phyloP scores from a whole-genome alignment of 768 basidiomycete species.

The Strobilomyces confusus region DNA sequence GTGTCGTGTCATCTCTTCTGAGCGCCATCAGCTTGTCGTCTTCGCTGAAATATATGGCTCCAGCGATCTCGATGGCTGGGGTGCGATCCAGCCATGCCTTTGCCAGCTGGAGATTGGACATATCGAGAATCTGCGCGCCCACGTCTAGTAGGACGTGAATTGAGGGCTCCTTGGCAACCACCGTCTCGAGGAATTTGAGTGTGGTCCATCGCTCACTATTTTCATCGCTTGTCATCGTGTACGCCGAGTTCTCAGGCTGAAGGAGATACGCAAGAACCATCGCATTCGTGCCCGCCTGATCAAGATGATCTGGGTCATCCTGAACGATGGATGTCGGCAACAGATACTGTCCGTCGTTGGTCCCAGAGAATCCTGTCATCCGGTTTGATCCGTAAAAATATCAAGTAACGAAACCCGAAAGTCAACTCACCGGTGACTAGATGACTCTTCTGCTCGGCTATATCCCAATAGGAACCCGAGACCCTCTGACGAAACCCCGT shows the following conservation, averaged over 20 bases:
- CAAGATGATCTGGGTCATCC: neutral
- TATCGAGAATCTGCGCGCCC: neutral
- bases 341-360: neutral
- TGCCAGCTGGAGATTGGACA: neutral
- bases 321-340: neutral
- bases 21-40: neutral
- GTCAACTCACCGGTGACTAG: neutral
- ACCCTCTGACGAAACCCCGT: neutral
- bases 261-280: neutral
- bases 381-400: neutral
- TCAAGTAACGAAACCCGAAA: too few relatives aligned
- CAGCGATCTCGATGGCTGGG: neutral
- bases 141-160: neutral
- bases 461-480: neutral
- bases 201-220: neutral
- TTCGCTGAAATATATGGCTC: neutral
- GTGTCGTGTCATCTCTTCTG: neutral
- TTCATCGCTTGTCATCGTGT: neutral
- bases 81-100: neutral
- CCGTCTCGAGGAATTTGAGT: neutral
- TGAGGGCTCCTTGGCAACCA: neutral
- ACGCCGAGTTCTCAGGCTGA: neutral
- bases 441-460: neutral
- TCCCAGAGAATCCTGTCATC: neutral
- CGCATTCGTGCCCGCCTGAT: neutral